These are phyloP conservation scores for Gastrolobium villosum DNA, from an alignment of 306 rosid species.

Conservation along the genomic window DNA sequence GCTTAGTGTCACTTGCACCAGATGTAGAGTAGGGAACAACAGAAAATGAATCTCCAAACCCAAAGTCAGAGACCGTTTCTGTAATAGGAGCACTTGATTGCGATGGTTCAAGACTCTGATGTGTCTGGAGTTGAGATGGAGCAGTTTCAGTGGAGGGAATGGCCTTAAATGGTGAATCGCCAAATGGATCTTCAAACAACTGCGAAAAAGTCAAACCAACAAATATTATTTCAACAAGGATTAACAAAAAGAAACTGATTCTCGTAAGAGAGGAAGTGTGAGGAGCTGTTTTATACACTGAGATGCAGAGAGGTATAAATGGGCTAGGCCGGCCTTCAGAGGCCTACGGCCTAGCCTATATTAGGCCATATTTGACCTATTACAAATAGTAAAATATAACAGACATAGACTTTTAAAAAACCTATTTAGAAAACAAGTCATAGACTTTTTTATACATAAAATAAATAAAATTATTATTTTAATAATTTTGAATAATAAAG, in stretches of 20 bases:
- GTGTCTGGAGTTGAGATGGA: slow-evolving; percentile 57
- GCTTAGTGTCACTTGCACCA: slow-evolving; percentile 49
- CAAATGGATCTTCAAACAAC: slow-evolving; percentile 83
- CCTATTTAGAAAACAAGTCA: no score
- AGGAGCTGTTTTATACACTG: neutral
- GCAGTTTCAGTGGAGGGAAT: slow-evolving; percentile 56
- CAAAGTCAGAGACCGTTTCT: slow-evolving; percentile 58
- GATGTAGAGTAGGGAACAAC: slow-evolving; percentile 56
- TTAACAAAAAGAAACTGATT: slow-evolving; percentile 4
- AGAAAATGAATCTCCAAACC: slow-evolving; percentile 69
- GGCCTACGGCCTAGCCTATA: no score
- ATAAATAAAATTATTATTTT: no score
- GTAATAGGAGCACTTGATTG: slow-evolving; percentile 44
- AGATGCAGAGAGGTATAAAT: no score
- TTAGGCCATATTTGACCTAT: no score
- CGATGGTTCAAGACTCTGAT: slow-evolving; percentile 49
- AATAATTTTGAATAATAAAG: no score
- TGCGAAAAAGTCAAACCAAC: slow-evolving; percentile 53
- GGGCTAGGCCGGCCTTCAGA: no score
- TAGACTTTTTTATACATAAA: no score
- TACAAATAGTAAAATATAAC: no score
- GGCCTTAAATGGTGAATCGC: slow-evolving; percentile 83
- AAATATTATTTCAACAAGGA: slow-evolving; percentile 31
- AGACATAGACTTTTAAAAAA: no score
- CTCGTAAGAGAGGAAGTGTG: slow-evolving; percentile 10